Conservation (phyloP, 805 yeast genomes). For the Kazachstania psychrophila region DNA sequence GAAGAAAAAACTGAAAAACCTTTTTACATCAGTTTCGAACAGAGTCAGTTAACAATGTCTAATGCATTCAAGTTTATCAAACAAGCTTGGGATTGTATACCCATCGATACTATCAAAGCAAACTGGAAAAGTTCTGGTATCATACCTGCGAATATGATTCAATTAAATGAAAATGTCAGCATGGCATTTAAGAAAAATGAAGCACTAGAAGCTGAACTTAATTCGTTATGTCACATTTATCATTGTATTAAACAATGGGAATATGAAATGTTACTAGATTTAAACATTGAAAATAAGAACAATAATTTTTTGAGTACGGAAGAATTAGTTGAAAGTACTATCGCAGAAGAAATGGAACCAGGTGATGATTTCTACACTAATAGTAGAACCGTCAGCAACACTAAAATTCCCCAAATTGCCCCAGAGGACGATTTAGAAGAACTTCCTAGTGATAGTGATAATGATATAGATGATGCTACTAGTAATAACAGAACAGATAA, state of each 20-base stretch:
- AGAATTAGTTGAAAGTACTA: conserved; percentile 53
- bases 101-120: conserved; percentile 31
- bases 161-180: conserved; percentile 23
- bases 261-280: conserved; percentile 42
- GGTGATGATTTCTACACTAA: conserved; percentile 4
- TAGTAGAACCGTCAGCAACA: conserved; percentile 1
- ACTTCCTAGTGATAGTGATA: neutral
- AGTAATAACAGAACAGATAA: too few species aligned
- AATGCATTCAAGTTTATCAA: conserved; percentile 52
- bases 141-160: conserved; percentile 29
- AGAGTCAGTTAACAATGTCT: conserved; percentile 42
- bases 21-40: conserved; percentile 26
- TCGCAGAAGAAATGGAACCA: conserved; percentile 38
- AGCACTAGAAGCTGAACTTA: conserved; percentile 34
- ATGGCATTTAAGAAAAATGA: conserved; percentile 31
- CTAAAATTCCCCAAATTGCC: conserved; percentile 5
- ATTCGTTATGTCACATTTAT: conserved; percentile 37
- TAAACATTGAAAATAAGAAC: conserved; percentile 36
- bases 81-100: conserved; percentile 43
- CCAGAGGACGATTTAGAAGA: conserved; percentile 8
- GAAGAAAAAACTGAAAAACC: conserved; percentile 9
- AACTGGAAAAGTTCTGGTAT: conserved; percentile 39
- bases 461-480: neutral
- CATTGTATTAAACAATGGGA: conserved; percentile 51
- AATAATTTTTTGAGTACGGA: conserved; percentile 46